Evolutionary conservation across 148 eudicot genomes (phyloP), one percentile per base, ranked within the genome.

Genomic region (Rhododendron ovatum): DNA sequence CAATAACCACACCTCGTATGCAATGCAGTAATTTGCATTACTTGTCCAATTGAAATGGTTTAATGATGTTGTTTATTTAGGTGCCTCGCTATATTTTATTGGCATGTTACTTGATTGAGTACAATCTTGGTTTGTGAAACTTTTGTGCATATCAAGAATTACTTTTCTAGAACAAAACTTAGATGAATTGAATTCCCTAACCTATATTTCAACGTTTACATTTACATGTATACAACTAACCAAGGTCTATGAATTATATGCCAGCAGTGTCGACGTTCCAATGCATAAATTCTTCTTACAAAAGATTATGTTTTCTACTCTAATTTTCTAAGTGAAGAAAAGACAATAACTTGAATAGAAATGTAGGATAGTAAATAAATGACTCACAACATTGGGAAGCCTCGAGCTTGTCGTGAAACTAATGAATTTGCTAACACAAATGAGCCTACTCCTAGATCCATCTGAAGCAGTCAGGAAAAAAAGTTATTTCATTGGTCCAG

Each of bases 401-500:
- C 94, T 30, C 99, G 98, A 61, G 99, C 98, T 91, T 97, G 98
- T 35, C 94, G 95, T 86, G 99, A 97, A 89, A 97, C 98, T 85
- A 97, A 86, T 63, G 99, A 91, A 93, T 97, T 97, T 48, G 92
- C 91, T 57, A 95, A 85, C 41, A 97, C 98, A 97, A 94, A 97
- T 84, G 98, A 93, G 69, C 99, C 99, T 12, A 97, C 99, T 78
- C 99, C 99, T 73, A 95, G 88, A 90, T 97, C 99, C 99, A 97
- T 97, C 99, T 97, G 92, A 84, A 57, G 55, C 30, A 77, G 73
- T 82, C 80, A 33, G 5, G 15, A 39, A 17, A 37, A 13, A 26
- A 33, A 15, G 30, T 45, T 57, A 79, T 80, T 80, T n/a, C 7
- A 79, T 50, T 47, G 37, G 14, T 33, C 53, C 84, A 69, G 48